Evolutionary conservation across 1,284 basidiomycete genomes (phyloP).

Genomic region (Pseudozyma flocculosa): DNA sequence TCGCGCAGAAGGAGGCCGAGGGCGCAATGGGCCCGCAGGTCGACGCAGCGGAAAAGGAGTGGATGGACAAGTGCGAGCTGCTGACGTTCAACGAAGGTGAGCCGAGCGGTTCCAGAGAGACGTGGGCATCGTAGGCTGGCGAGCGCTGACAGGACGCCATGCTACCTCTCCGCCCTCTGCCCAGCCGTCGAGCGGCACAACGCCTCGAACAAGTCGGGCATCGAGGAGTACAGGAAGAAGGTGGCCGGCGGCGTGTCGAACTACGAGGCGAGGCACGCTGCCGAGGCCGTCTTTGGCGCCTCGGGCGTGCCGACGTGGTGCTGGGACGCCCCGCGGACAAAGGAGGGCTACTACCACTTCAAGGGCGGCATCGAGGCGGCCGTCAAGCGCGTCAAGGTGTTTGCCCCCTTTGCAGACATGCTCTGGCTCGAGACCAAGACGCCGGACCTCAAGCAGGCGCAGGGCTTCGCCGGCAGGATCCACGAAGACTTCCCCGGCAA

Average conservation of each 20-base stretch:
- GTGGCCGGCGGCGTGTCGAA: conserved; percentile 70
- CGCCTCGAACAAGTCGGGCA: conserved; percentile 59
- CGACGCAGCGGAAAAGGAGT: conserved; percentile 52
- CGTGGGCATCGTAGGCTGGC: conserved; percentile 5
- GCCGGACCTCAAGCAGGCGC: conserved; percentile 77
- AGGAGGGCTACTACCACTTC: conserved; percentile 89
- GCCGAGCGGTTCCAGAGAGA: conserved; percentile 26
- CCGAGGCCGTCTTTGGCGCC: conserved; percentile 71
- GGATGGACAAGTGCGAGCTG: conserved; percentile 56
- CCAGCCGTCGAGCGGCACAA: conserved; percentile 63
- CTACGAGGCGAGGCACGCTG: conserved; percentile 71
- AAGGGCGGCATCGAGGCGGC: conserved; percentile 80
- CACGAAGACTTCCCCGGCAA: conserved; percentile 73
- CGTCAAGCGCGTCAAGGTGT: conserved; percentile 76
- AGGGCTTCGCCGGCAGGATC: conserved; percentile 75
- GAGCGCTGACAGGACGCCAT: too few species aligned
- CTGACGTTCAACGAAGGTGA: conserved; percentile 81
- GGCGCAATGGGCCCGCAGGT: conserved; percentile 47
- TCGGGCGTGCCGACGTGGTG: conserved; percentile 71
- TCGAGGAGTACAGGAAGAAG: conserved; percentile 64
- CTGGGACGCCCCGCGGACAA: conserved; percentile 87
- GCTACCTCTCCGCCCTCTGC: conserved; percentile 60
- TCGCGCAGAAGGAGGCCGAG: conserved; percentile 44
- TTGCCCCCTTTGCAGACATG: conserved; percentile 63
- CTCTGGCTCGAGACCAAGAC: conserved; percentile 76